Base-by-base conservation (phyloP, 2,329 filamentous ascomycete species). In the Alternaria arborescens region DNA sequence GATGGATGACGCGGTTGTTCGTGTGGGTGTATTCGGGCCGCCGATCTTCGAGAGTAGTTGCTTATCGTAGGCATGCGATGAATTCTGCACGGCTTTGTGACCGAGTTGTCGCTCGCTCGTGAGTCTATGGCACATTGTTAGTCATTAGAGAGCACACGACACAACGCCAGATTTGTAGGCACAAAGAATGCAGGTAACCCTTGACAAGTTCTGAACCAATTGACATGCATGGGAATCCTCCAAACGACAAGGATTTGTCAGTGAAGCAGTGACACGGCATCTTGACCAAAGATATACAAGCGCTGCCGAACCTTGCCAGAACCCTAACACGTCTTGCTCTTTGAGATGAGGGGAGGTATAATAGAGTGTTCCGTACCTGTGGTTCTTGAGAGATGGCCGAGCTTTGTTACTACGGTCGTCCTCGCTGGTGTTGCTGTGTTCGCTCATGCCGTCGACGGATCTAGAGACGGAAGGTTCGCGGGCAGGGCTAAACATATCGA, bases 61-160 rank as follows among this genome's bases (percentile, higher is more conserved):
- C 72, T 88, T 85, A 70, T 89, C 87, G 75, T 89, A 89, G 32
- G 84, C 85, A 69, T 88, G 85, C 24, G 86, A 88, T 3, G 86
- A 88, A 58, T 82, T 83, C 65, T 86, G 83, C 41, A 88, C 82
- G 47, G 85, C 84, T 62, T 84, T 81, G 64, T 85, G 82, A 47
- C 86, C 87, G 48, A 88, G 82, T 63, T 88, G 84, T 52, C 81
- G 82, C 75, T 88, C 87, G 69, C 86, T 87, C 65, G 87, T 86
- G 56, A 88, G 78, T 71, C 86, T 87, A 73, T 64, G 43, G 54
- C 46, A 54, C 55, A 67, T 65, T 53, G 61, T 69, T 36, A 71
- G 69, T 62, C 51, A 53, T 50, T 40, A 14, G 12, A 43, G n/a
- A 18, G 51, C 36, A 41, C n/a, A 40, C 12, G 8, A 38, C 24